Conservation (phyloP, 495 filamentous ascomycete genomes). For the Penicillium paxilli region DNA sequence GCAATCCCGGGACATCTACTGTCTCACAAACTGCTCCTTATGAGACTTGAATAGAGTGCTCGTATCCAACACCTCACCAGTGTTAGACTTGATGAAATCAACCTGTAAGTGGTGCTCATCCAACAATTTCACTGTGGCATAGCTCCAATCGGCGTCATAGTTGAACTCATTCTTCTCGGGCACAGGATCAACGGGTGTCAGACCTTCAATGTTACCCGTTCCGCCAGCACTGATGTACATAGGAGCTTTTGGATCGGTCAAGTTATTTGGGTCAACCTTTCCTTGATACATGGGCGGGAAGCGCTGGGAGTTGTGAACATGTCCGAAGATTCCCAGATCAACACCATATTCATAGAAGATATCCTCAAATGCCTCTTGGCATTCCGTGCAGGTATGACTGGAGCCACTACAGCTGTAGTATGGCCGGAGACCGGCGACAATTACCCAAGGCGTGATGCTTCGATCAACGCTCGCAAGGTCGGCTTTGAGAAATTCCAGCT, state of each 20-base stretch:
- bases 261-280: conserved; percentile 28
- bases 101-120: not conserved
- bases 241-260: conserved; percentile 44
- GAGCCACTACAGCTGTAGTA: conserved; percentile 40
- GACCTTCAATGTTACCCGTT: conserved; percentile 34
- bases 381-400: conserved; percentile 34
- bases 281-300: conserved; percentile 27
- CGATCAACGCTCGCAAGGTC: conserved; percentile 50
- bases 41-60: not conserved
- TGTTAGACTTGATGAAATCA: not conserved
- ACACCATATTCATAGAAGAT: conserved; percentile 51
- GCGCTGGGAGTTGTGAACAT: conserved; percentile 50
- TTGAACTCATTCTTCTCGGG: not conserved
- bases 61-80: not conserved
- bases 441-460: conserved; percentile 44
- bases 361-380: conserved; percentile 51
- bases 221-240: conserved; percentile 46
- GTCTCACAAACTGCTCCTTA: not conserved
- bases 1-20: too few relatives aligned
- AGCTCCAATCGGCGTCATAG: not conserved
- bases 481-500: conserved; percentile 46
- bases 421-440: conserved; percentile 48
- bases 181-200: not conserved
- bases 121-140: not conserved
- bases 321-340: conserved; percentile 52